phyloP scores from a whole-genome alignment of 2,329 filamentous ascomycete genomes.

The Trichoderma koningii region DNA sequence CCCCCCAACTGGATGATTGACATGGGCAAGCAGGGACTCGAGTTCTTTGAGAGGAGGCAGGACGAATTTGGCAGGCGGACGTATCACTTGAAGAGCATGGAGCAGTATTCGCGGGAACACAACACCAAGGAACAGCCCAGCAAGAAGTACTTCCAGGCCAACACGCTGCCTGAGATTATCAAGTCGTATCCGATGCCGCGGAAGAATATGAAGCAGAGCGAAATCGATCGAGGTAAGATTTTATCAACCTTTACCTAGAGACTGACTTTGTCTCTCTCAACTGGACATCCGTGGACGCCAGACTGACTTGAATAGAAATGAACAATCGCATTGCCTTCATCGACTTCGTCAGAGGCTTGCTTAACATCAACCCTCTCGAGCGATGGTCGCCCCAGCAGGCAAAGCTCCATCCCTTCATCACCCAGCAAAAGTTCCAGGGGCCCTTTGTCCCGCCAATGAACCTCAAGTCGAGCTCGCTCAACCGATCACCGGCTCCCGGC shows the following conservation, averaged over 20 bases:
- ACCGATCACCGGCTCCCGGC: constrained; percentile 85
- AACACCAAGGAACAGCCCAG: constrained; percentile 97
- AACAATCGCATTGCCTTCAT: constrained; percentile 97
- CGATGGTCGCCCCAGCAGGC: constrained; percentile 98
- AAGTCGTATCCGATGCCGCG: constrained; percentile 96
- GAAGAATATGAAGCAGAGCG: constrained; percentile 98
- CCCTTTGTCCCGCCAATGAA: constrained; percentile 98
- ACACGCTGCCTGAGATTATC: constrained; percentile 93
- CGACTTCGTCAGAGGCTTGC: constrained; percentile 89
- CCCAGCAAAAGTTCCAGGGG: constrained; percentile 94
- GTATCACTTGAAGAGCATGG: constrained; percentile 94
- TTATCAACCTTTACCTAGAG: too few relatives aligned
- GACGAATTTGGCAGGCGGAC: constrained; percentile 92
- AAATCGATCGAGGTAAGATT: constrained; percentile 86
- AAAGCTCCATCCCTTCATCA: constrained; percentile 97
- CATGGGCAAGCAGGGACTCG: constrained; percentile 95
- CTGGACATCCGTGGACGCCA: background rate
- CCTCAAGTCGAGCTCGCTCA: constrained; percentile 80
- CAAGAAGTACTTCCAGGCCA: constrained; percentile 99
- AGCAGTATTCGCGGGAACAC: constrained; percentile 94
- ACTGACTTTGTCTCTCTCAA: too few relatives aligned
- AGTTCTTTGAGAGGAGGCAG: constrained; percentile 91
- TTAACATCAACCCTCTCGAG: constrained; percentile 94
- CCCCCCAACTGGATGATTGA: constrained; percentile 99
- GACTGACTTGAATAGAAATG: constrained; percentile 71